These are phyloP conservation scores for Aspergillus proliferans DNA, from an alignment of 2,329 filamentous ascomycete genomes.

Conservation along the genomic window DNA sequence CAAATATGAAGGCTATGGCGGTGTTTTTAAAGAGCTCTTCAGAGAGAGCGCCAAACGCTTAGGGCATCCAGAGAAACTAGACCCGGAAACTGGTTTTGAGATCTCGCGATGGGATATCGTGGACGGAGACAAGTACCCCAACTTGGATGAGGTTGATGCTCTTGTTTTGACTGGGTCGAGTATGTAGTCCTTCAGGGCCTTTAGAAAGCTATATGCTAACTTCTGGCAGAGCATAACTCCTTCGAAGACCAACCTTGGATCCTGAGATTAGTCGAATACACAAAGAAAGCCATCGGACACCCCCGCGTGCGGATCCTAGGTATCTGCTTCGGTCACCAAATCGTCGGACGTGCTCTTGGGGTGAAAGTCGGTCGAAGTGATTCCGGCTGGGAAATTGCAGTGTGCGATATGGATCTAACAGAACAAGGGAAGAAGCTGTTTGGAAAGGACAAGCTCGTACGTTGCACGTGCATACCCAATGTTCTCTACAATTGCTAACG, in stretches of 20 bases:
- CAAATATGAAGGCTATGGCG: conserved; percentile 66
- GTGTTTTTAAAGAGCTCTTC: conserved; percentile 60
- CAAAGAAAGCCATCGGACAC: conserved; percentile 53
- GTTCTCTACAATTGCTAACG: neutral
- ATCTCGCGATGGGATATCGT: conserved; percentile 68
- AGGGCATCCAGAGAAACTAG: conserved; percentile 22
- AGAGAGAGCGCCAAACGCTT: conserved; percentile 47
- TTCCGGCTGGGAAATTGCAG: conserved; percentile 74
- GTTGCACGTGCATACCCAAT: conserved; percentile 14
- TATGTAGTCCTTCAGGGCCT: conserved; percentile 28
- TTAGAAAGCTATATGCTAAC: neutral
- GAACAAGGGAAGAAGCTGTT: conserved; percentile 66
- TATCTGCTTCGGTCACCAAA: conserved; percentile 84
- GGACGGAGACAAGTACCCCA: conserved; percentile 61
- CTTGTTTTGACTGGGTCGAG: conserved; percentile 71
- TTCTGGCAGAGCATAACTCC: conserved; percentile 55
- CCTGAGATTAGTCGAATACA: conserved; percentile 63
- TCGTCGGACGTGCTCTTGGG: conserved; percentile 67
- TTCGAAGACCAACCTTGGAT: conserved; percentile 75
- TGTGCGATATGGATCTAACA: conserved; percentile 62
- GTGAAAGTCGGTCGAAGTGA: conserved; percentile 60
- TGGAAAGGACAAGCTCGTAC: conserved; percentile 55
- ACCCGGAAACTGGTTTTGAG: conserved; percentile 42
- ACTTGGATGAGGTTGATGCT: conserved; percentile 69
- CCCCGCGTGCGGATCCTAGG: conserved; percentile 65